Conservation (phyloP, 2,329 filamentous ascomycete genomes). For the Ophiocordyceps camponoti-saundersi region DNA sequence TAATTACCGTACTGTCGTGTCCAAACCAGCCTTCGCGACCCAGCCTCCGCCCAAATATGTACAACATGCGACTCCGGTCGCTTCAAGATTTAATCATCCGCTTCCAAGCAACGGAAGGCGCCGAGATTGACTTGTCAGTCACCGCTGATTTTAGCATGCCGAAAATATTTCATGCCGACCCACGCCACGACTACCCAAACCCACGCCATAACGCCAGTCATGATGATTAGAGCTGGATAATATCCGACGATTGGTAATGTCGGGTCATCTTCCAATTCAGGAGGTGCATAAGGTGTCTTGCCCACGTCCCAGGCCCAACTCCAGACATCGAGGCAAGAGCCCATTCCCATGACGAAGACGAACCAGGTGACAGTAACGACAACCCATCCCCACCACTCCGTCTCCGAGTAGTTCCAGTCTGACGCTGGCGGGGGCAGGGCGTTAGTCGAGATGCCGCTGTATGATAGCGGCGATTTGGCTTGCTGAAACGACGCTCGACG, state of each 20-base stretch:
- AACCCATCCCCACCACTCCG: conserved; percentile 96
- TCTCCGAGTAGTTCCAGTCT: conserved; percentile 84
- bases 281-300: conserved; percentile 86
- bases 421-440: conserved; percentile 28
- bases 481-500: conserved; percentile 31
- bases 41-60: too few relatives aligned
- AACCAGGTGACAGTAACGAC: conserved; percentile 83
- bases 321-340: conserved; percentile 87
- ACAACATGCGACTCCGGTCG: too few relatives aligned
- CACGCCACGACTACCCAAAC: conserved; percentile 96
- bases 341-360: conserved; percentile 93
- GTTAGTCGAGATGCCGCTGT: conserved; percentile 32
- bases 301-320: conserved; percentile 99
- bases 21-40: too few relatives aligned
- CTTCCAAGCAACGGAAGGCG: too few relatives aligned
- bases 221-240: conserved; percentile 83
- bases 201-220: conserved; percentile 95
- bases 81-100: too few relatives aligned
- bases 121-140: conserved; percentile 22
- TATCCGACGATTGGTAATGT: conserved; percentile 93
- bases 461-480: conserved; percentile 43
- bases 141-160: conserved; percentile 76
- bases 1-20: too few relatives aligned
- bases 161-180: conserved; percentile 99
- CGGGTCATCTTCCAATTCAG: conserved; percentile 85